A percentile compares a stretch with the other conserved stretches of the same genome.
Evolutionary conservation across 2,329 filamentous ascomycete species (phyloP).

Genomic region (Lasiodiplodia theobromae): DNA sequence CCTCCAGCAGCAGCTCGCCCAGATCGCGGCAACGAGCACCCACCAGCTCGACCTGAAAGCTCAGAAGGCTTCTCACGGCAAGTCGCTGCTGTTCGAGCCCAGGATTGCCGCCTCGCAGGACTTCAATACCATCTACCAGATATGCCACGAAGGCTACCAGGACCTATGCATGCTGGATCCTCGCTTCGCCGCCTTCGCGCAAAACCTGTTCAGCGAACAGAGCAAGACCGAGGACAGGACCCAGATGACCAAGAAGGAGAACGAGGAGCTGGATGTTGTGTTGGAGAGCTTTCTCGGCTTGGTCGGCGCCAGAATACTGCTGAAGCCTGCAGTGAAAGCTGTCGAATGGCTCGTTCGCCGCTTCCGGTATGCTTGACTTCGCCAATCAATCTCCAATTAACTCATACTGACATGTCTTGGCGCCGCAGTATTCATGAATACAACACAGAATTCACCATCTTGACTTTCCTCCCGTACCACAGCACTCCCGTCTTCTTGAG

Average conservation of each 20-base stretch:
- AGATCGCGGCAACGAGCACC: conserved; percentile 88
- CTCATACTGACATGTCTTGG: conserved; percentile 25
- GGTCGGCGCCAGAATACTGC: conserved; percentile 74
- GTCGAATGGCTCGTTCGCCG: conserved; percentile 94
- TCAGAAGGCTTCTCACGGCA: conserved; percentile 88
- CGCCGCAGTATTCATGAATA: conserved; percentile 80
- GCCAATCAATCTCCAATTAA: conserved; percentile 30
- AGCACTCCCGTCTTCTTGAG: conserved; percentile 84
- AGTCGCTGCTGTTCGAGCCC: conserved; percentile 92
- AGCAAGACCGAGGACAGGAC: conserved; percentile 88
- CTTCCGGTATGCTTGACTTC: conserved; percentile 69
- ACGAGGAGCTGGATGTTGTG: conserved; percentile 78
- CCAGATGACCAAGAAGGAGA: conserved; percentile 82
- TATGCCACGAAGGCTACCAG: conserved; percentile 88
- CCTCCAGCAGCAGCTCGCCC: conserved; percentile 91
- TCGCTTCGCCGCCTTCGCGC: conserved; percentile 76
- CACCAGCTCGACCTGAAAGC: conserved; percentile 91
- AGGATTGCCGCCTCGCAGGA: conserved; percentile 85
- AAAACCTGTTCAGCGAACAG: conserved; percentile 89
- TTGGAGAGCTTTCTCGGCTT: conserved; percentile 85
- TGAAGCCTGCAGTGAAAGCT: conserved; percentile 88
- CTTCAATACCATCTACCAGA: conserved; percentile 85
- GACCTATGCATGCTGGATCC: conserved; percentile 88
- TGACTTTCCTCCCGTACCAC: conserved; percentile 93
- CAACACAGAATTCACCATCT: conserved; percentile 78